Evolutionary conservation across 192 early-diverging fungal genomes (phyloP).

Genomic region (Umbelopsis sp.): DNA sequence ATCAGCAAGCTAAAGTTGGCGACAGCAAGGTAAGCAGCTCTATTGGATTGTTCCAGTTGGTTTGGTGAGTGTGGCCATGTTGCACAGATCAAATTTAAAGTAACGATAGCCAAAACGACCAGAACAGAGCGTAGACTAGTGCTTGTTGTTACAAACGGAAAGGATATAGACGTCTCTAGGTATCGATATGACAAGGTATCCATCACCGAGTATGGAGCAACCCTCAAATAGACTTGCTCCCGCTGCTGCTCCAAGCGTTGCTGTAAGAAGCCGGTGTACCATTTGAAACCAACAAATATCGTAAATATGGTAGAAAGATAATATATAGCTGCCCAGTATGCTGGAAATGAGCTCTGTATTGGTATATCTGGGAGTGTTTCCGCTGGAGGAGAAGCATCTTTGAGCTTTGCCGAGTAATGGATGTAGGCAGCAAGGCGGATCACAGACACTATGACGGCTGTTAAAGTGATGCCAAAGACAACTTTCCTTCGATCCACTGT

Average conservation of each 20-base stretch:
- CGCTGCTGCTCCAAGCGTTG: background rate
- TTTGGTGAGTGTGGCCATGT: background rate
- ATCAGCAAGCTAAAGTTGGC: conserved; percentile 2
- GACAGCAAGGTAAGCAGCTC: background rate
- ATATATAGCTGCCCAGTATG: background rate
- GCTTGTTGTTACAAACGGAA: background rate
- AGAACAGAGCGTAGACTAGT: background rate
- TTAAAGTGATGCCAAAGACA: background rate
- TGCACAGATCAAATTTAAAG: background rate
- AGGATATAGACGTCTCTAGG: background rate
- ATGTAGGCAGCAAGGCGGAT: conserved; percentile 11
- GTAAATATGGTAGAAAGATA: background rate
- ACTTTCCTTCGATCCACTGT: background rate
- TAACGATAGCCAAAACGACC: background rate
- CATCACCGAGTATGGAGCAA: background rate
- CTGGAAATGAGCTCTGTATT: background rate
- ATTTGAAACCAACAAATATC: background rate
- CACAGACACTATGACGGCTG: background rate
- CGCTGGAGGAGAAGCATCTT: background rate
- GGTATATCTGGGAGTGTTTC: background rate
- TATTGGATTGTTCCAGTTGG: background rate
- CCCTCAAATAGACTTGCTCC: background rate
- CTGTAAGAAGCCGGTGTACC: background rate
- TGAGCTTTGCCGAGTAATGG: conserved; percentile 9
- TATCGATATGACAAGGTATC: conserved; percentile 4